Evolutionary conservation across 202 grass and related monocot species (phyloP), one percentile per base, ranked within the genome.

Genomic region (Zoysia matrella): DNA sequence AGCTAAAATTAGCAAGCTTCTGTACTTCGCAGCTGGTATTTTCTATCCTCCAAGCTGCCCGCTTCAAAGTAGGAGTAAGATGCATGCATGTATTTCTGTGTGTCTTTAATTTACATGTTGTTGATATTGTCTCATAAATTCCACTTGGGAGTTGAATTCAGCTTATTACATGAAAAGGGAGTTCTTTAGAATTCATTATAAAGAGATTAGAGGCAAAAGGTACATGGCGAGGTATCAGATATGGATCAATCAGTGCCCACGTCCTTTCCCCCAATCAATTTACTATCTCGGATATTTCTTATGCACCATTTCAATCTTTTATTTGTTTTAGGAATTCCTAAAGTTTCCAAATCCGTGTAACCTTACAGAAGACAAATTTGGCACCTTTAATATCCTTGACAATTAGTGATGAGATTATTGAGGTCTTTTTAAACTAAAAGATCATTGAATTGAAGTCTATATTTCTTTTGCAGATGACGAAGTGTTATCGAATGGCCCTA

Each of bases 81-180:
- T 64, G 12, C 5, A 50, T 50, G 8, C 3, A 48, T 49, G 55
- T 14, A 41, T 36, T 8, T 46, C 47, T 47, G 39, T 13, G 30
- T 36, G 30, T 36, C 48, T 52, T 54, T 50, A 44, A 16, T 78
- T 47, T 78, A n/a, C 3, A 64, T 22, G 0, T 13, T 63, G 10
- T 63, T 56, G 12, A 52, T n/a, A 44, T 48, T 15, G 7, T 47
- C 12, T 68, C 46, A 18, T 52, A 15, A 54, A 80, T 11, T 39
- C 30, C 69, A 58, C 80, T 80, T 74, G 57, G 22, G 69, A 6
- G 16, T 60, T 44, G 44, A 56, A 47, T 78, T 71, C 56, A 78
- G 42, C 9, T 53, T 47, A 14, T 55, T 44, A 22, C 62, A 49
- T 58, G 49, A 76, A 76, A 42, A 45, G 2, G 16, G 11, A 52